These are phyloP conservation scores for Yamadazyma diddensiae DNA, from an alignment of 1,139 yeast genomes.

Conservation along the genomic window DNA sequence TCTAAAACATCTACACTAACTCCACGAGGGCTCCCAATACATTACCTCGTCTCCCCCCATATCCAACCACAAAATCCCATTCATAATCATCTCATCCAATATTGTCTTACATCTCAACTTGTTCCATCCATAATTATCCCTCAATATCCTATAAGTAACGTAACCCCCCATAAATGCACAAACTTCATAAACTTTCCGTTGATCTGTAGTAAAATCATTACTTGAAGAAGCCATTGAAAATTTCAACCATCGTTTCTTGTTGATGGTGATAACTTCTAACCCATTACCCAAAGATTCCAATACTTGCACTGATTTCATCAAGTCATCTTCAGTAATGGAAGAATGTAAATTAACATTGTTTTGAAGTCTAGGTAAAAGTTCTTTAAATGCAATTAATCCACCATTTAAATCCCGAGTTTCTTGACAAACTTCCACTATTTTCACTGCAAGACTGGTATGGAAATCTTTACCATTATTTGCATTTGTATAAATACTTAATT, in stretches of 20 bases:
- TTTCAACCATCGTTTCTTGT: slow-evolving; percentile 40
- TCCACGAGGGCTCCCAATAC: slow-evolving; percentile 62
- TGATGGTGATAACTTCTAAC: slow-evolving; percentile 31
- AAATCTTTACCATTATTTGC: slow-evolving; percentile 57
- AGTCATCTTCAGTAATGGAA: slow-evolving; percentile 18
- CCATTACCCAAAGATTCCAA: slow-evolving; percentile 34
- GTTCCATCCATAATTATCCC: slow-evolving; percentile 77
- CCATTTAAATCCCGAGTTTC: slow-evolving; percentile 72
- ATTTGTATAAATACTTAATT: slow-evolving; percentile 30
- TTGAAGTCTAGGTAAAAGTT: slow-evolving; percentile 37
- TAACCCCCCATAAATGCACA: slow-evolving; percentile 67
- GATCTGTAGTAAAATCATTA: slow-evolving; percentile 50
- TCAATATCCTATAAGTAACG: slow-evolving; percentile 59
- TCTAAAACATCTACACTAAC: neutral
- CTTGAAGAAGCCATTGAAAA: slow-evolving; percentile 31
- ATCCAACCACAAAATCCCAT: slow-evolving; percentile 85
- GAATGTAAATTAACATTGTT: slow-evolving; percentile 20
- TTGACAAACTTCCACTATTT: slow-evolving; percentile 72
- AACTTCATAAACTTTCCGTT: slow-evolving; percentile 64
- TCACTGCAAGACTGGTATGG: slow-evolving; percentile 63
- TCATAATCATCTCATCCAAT: slow-evolving; percentile 74
- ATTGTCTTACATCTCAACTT: slow-evolving; percentile 57
- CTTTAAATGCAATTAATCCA: slow-evolving; percentile 68
- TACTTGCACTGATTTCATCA: slow-evolving; percentile 19
- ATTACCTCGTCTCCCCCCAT: slow-evolving; percentile 52